Conservation (phyloP, 495 filamentous ascomycete genomes). For the Neurospora pannonica region DNA sequence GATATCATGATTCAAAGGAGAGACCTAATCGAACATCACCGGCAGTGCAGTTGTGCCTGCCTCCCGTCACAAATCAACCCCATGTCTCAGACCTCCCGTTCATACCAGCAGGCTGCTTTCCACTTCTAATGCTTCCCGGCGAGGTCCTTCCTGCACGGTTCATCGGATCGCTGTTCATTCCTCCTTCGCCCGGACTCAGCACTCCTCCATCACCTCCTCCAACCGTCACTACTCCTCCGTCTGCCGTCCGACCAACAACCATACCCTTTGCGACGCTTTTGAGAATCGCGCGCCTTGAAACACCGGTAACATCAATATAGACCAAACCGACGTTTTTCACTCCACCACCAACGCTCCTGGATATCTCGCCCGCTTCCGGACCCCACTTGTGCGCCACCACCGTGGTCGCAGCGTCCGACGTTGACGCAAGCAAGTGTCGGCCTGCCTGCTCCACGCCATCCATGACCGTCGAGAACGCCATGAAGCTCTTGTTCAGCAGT, state of each 20-base stretch:
- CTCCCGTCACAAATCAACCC: not conserved
- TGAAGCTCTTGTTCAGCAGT: slow-evolving; percentile 86
- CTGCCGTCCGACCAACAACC: slow-evolving; percentile 81
- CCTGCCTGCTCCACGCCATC: slow-evolving; percentile 87
- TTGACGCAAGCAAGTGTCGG: slow-evolving; percentile 60
- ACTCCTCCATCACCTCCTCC: slow-evolving; percentile 59
- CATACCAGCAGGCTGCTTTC: slow-evolving; percentile 15
- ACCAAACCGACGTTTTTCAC: slow-evolving; percentile 94
- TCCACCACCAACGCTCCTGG: slow-evolving; percentile 65
- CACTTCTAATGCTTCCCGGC: slow-evolving; percentile 11
- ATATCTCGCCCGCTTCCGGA: slow-evolving; percentile 66
- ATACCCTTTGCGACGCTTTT: slow-evolving; percentile 97
- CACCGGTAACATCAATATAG: slow-evolving; percentile 94
- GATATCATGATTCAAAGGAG: not conserved
- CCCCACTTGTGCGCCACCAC: slow-evolving; percentile 82
- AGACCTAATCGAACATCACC: not conserved
- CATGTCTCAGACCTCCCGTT: slow-evolving; percentile 8
- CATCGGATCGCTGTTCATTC: not conserved
- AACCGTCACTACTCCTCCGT: slow-evolving; percentile 79
- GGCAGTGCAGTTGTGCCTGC: not conserved
- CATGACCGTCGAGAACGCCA: slow-evolving; percentile 90
- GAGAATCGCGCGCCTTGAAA: slow-evolving; percentile 77
- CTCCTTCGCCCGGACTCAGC: slow-evolving; percentile 3
- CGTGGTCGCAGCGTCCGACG: slow-evolving; percentile 64
- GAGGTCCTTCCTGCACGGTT: slow-evolving; percentile 4